phyloP scores from a whole-genome alignment of 345 rosid genomes.

The Euclidium syriacum region DNA sequence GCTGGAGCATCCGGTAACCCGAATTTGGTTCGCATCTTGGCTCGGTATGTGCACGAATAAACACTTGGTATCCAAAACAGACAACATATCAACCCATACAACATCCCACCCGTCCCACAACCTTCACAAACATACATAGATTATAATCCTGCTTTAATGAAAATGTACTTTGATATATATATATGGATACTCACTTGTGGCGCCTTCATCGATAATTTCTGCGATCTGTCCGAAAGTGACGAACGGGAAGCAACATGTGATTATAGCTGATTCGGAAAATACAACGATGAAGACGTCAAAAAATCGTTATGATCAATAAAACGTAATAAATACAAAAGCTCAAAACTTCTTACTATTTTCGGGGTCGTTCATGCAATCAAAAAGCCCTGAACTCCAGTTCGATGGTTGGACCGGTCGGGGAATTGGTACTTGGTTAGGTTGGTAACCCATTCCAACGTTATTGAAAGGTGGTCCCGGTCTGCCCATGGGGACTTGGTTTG shows the following conservation, averaged over 20 bases:
- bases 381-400: conserved; percentile 54
- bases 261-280: conserved; percentile 39
- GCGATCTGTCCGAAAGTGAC: conserved; percentile 56
- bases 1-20: conserved; percentile 49
- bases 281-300: background rate
- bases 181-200: conserved; percentile 33
- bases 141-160: no score
- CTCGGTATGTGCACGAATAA: conserved; percentile 27
- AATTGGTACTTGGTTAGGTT: background rate
- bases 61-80: conserved; percentile 12
- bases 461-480: background rate
- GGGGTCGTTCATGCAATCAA: conserved; percentile 71
- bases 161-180: no score
- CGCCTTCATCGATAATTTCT: conserved; percentile 43
- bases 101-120: conserved; percentile 22
- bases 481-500: background rate
- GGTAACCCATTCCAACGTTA: no score
- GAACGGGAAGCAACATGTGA: conserved; percentile 45
- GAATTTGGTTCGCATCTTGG: conserved; percentile 35
- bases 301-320: background rate
- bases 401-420: conserved; percentile 6
- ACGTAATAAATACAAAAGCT: no score
- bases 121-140: no score
- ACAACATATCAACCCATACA: conserved; percentile 25
- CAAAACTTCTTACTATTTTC: conserved; percentile 38